These are phyloP conservation scores for Geum urbanum DNA, from an alignment of 306 rosid species.

Conservation along the genomic window DNA sequence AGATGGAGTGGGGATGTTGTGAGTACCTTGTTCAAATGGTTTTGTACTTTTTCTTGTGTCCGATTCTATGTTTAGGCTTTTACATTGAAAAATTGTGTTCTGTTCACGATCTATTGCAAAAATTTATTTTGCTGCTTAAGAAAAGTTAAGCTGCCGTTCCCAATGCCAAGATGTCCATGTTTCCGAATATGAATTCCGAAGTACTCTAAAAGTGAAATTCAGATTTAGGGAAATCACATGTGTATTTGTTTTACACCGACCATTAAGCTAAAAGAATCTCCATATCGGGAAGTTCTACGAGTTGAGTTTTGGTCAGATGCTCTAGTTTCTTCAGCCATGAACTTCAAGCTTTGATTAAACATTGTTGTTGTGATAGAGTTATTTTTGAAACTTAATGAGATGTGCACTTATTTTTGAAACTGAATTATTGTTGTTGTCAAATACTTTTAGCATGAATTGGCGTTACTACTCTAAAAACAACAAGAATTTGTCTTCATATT, in stretches of 20 bases:
- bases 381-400: neutral
- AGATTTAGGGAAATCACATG: neutral
- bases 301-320: neutral
- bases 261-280: neutral
- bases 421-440: too few relatives aligned
- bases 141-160: neutral
- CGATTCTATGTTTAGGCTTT: conserved; percentile 7
- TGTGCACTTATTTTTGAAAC: too few relatives aligned
- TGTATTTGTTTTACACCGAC: neutral
- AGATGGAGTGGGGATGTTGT: conserved; percentile 99
- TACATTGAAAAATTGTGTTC: neutral
- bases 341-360: neutral
- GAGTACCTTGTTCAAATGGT: conserved; percentile 40
- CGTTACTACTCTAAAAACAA: neutral
- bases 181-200: neutral
- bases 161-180: neutral
- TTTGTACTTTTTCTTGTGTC: conserved; percentile 11
- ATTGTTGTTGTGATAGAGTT: neutral
- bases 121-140: neutral
- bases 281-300: neutral
- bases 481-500: neutral
- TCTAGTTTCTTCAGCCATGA: neutral
- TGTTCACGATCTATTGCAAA: neutral
- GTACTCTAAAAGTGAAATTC: neutral
- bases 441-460: neutral